Evolutionary conservation across 1,139 yeast species (phyloP), one percentile per base, ranked within the genome.

Genomic region (Candida neerlandica): DNA sequence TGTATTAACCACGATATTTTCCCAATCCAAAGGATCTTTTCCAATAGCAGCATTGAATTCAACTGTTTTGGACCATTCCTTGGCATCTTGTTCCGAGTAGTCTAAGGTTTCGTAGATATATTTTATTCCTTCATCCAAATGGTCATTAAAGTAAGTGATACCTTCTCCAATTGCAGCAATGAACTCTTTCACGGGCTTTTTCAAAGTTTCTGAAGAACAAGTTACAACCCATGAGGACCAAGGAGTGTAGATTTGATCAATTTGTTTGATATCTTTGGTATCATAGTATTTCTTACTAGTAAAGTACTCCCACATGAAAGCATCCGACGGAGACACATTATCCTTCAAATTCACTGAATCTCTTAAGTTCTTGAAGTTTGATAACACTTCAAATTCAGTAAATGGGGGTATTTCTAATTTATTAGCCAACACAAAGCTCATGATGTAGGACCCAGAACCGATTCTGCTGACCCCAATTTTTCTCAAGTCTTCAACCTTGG

Each of bases 191-290:
- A 84, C 58, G 4, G 63, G 66, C 10, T 62, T 59, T 2, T 58
- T 61, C 29, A 71, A 63, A 5, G 77, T 55, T 23, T 72, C 71
- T 4, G 73, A 61, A 45, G 64, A 63, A 11, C 84, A 84, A 21
- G 85, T 81, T 45, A 90, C 75, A 15, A 89, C 92, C 97, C 97
- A 91, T 1, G 96, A 88, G 7, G 97, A 94, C 97, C 97, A 91
- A 9, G 97, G 97, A 0, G 97, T 91, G 67, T 87, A 88, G 48
- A 91, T 89, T 58, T 87, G 89, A 10, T 97, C 97, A 54, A 91
- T 84, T 58, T 81, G 76, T 66, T 87, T 89, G 69, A 91, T 85
- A 60, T 90, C 97, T 14, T 82, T 78, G 51, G 71, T 78, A 61
- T 89, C 96, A 64, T 88, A 89, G 70, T 89, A 91, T 65, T 81